These are phyloP conservation scores for Beta lomatogona DNA, from an alignment of 179 eudicot species.

Conservation along the genomic window DNA sequence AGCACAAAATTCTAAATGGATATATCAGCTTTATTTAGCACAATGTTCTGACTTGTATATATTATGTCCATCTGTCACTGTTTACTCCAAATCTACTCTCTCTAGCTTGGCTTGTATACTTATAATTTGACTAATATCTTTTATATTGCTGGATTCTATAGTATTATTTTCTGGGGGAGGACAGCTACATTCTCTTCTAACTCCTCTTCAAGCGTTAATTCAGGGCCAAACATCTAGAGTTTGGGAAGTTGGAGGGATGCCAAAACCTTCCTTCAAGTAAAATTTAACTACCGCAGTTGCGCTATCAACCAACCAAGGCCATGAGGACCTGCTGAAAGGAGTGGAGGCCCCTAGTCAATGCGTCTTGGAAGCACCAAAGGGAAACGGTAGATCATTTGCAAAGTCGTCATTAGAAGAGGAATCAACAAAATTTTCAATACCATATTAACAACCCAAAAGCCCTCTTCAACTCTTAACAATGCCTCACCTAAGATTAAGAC, in stretches of 20 bases:
- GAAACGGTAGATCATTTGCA: background rate
- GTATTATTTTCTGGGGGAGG: background rate
- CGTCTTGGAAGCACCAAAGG: background rate
- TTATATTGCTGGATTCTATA: too few species aligned
- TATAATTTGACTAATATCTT: too few species aligned
- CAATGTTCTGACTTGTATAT: too few species aligned
- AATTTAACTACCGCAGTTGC: background rate
- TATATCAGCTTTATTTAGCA: too few species aligned
- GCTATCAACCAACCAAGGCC: background rate
- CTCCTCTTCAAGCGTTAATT: background rate
- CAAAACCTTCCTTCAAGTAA: too few species aligned
- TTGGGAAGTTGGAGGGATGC: background rate
- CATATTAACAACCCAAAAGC: background rate
- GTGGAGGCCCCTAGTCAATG: background rate
- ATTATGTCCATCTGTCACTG: too few species aligned
- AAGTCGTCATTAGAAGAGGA: background rate
- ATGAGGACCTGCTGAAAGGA: background rate
- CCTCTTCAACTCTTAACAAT: background rate
- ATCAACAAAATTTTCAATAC: too few species aligned
- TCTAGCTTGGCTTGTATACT: too few species aligned
- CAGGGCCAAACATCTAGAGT: background rate
- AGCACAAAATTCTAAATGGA: too few species aligned
- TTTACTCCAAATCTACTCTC: too few species aligned
- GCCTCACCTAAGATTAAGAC: too few species aligned
- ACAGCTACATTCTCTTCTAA: background rate